Percentiles rank a stretch among this genome's conserved stretches.
phyloP scores from a whole-genome alignment of 2,329 filamentous ascomycete genomes.

The Dactylellina drechsleri region DNA sequence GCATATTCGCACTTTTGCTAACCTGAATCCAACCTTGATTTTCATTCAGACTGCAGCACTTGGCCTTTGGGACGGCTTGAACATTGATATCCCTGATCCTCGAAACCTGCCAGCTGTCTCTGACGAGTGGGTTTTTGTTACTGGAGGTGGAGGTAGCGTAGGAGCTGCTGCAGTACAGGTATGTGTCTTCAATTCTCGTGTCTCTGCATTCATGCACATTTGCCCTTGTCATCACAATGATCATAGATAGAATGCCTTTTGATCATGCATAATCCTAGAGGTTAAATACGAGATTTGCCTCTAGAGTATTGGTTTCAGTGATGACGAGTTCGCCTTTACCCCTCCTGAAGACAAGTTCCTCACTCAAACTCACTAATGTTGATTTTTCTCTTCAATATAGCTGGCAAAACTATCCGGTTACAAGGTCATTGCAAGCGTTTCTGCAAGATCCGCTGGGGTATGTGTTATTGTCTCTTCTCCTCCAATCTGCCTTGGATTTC shows the following conservation, averaged over 20 bases:
- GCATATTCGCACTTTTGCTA: slow-evolving; percentile 18
- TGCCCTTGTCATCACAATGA: not conserved
- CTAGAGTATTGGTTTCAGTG: not conserved
- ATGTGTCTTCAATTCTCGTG: slow-evolving; percentile 9
- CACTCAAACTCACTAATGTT: too few relatives aligned
- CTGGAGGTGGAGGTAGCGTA: slow-evolving; percentile 49
- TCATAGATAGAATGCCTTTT: not conserved
- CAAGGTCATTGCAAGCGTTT: slow-evolving; percentile 51
- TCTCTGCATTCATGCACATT: too few relatives aligned
- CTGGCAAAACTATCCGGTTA: slow-evolving; percentile 49
- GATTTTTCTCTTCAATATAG: slow-evolving; percentile 6
- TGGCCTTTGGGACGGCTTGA: slow-evolving; percentile 41
- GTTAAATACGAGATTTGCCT: too few relatives aligned
- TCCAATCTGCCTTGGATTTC: not conserved
- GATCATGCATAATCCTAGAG: slow-evolving; percentile 2
- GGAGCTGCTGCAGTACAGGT: slow-evolving; percentile 48
- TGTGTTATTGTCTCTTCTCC: not conserved
- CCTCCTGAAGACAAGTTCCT: too few relatives aligned
- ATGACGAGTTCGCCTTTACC: too few relatives aligned
- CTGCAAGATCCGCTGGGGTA: slow-evolving; percentile 34
- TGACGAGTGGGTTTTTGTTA: slow-evolving; percentile 46
- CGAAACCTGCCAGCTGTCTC: slow-evolving; percentile 43
- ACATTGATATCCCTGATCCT: slow-evolving; percentile 36
- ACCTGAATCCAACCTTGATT: slow-evolving; percentile 2
- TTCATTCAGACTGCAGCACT: slow-evolving; percentile 41